Evolutionary conservation across 768 basidiomycete species (phyloP).

Genomic region (Hericium rajendrae): DNA sequence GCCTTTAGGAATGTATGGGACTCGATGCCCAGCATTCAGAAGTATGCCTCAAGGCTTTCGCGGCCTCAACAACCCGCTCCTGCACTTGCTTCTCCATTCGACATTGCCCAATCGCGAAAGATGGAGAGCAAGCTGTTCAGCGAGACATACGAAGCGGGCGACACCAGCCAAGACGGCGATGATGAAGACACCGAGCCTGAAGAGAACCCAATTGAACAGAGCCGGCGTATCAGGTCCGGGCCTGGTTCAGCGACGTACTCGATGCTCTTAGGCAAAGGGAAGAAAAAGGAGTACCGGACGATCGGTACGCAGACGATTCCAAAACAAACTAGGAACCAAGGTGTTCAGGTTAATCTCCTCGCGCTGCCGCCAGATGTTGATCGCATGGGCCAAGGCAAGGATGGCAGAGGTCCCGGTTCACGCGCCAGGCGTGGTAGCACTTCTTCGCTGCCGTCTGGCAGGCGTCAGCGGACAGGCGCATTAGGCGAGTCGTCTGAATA

Average conservation of each 20-base stretch:
- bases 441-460: neutral
- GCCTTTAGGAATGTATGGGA: slow-evolving; percentile 84
- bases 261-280: slow-evolving; percentile 18
- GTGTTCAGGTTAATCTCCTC: slow-evolving; percentile 44
- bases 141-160: slow-evolving; percentile 52
- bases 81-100: slow-evolving; percentile 41
- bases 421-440: slow-evolving; percentile 5
- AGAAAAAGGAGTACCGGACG: slow-evolving; percentile 49
- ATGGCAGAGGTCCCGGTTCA: neutral
- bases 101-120: slow-evolving; percentile 27
- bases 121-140: slow-evolving; percentile 25
- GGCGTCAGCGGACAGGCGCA: neutral
- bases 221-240: slow-evolving; percentile 19
- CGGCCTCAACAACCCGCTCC: slow-evolving; percentile 33
- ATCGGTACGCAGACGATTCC: slow-evolving; percentile 64
- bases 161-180: slow-evolving; percentile 73
- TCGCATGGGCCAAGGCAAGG: slow-evolving; percentile 12
- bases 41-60: slow-evolving; percentile 55
- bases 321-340: slow-evolving; percentile 42
- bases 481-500: too few species aligned
- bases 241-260: slow-evolving; percentile 27
- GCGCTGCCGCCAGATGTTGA: slow-evolving; percentile 10
- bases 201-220: slow-evolving; percentile 21
- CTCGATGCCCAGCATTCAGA: slow-evolving; percentile 65
- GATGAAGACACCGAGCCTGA: slow-evolving; percentile 47